Evolutionary conservation across 2,329 filamentous ascomycete species (phyloP).

Genomic region (Pseudocercospora crystallina): DNA sequence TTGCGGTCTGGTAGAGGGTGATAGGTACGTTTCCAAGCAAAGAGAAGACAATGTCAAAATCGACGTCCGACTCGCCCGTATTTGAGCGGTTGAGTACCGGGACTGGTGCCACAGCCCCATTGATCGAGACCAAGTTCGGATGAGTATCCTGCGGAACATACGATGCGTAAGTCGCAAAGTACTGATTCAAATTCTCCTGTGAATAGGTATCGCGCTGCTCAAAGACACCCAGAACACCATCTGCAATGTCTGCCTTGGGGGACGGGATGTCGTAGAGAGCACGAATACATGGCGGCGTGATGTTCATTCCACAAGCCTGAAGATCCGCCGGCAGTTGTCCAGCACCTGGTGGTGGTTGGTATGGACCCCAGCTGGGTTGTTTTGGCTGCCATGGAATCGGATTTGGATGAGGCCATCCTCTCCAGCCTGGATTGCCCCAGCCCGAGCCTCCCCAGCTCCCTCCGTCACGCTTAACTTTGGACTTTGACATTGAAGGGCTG

Average conservation of each 20-base stretch:
- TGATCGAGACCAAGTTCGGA: conserved; percentile 32
- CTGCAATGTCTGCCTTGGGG: conserved; percentile 42
- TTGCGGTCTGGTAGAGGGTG: conserved; percentile 48
- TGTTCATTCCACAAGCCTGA: conserved; percentile 50
- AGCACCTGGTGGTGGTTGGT: not conserved
- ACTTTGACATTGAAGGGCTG: conserved; percentile 18
- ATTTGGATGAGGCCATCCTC: not conserved
- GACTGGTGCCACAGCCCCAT: conserved; percentile 37
- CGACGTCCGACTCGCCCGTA: conserved; percentile 54
- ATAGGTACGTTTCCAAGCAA: conserved; percentile 54
- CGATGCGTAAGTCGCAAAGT: conserved; percentile 31
- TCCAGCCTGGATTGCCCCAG: too few relatives aligned
- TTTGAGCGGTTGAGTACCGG: conserved; percentile 24
- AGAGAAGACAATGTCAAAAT: conserved; percentile 49
- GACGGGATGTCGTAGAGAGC: conserved; percentile 34
- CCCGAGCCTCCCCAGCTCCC: not conserved
- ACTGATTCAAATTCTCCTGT: conserved; percentile 29
- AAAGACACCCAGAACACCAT: conserved; percentile 50
- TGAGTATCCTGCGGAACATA: conserved; percentile 29
- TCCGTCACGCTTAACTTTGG: conserved; percentile 2
- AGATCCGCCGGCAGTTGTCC: conserved; percentile 27
- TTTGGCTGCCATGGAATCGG: not conserved
- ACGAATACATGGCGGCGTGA: conserved; percentile 54
- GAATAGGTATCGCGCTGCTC: conserved; percentile 51
- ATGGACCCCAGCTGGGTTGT: not conserved